These are phyloP conservation scores for Entomortierella parvispora DNA, from an alignment of 192 early-diverging fungal genomes.

Conservation along the genomic window DNA sequence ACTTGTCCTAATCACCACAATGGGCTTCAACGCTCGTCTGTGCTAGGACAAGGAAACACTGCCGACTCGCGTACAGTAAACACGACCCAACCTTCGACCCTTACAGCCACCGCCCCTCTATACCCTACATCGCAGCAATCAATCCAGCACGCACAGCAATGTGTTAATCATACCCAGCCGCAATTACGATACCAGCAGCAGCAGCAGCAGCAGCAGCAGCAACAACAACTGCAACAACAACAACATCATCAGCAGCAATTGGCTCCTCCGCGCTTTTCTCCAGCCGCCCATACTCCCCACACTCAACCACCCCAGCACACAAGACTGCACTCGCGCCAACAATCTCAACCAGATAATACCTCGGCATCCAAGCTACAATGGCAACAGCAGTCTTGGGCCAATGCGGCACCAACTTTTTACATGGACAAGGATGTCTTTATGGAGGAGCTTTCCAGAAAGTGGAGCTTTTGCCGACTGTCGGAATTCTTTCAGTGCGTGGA, in stretches of 20 bases:
- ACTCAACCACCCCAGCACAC: background rate
- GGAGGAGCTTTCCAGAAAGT: constrained; percentile 47
- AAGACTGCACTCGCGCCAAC: constrained; percentile 13
- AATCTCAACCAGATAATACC: constrained; percentile 32
- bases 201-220: background rate
- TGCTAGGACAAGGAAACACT: no score
- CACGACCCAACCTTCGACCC: background rate
- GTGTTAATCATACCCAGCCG: constrained; percentile 9
- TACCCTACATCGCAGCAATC: constrained; percentile 17
- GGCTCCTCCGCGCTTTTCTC: background rate
- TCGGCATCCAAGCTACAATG: constrained; percentile 39
- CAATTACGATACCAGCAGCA: constrained; percentile 11
- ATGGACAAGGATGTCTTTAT: constrained; percentile 51
- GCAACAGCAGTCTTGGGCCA: constrained; percentile 28
- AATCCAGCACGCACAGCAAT: constrained; percentile 35
- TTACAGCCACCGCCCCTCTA: constrained; percentile 2
- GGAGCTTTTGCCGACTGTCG: constrained; percentile 51
- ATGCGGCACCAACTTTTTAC: constrained; percentile 35
- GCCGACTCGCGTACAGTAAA: no score
- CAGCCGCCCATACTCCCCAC: background rate
- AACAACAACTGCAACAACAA: constrained; percentile 3
- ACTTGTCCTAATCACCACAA: no score
- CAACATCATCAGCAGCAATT: constrained; percentile 14
- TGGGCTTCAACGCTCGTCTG: no score
- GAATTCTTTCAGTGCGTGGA: constrained; percentile 51